phyloP scores from a whole-genome alignment of 495 filamentous ascomycete genomes.

The Annulohypoxylon moriforme region DNA sequence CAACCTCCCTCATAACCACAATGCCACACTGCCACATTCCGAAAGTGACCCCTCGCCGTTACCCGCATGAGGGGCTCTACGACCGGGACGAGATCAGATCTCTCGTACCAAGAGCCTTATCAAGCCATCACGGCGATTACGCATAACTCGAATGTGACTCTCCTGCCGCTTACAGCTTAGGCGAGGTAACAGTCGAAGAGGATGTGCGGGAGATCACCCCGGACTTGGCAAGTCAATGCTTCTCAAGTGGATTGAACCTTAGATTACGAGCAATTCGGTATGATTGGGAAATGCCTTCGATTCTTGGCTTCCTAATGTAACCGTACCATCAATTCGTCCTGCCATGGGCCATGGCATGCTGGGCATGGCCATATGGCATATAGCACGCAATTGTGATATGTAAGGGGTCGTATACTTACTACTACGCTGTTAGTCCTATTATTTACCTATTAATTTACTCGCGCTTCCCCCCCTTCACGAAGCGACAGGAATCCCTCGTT shows the following conservation, averaged over 20 bases:
- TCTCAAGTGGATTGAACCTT: conserved; percentile 27
- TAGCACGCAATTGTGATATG: conserved; percentile 41
- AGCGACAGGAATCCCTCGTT: conserved; percentile 13
- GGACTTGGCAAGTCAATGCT: conserved; percentile 43
- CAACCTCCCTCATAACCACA: conserved; percentile 11
- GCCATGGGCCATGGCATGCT: background rate
- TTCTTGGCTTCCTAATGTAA: conserved; percentile 19
- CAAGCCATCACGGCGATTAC: conserved; percentile 19
- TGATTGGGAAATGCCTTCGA: conserved; percentile 23
- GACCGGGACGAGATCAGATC: conserved; percentile 36
- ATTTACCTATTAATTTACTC: conserved; percentile 41
- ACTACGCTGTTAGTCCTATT: conserved; percentile 4
- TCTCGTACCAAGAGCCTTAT: conserved; percentile 40
- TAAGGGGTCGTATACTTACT: conserved; percentile 29
- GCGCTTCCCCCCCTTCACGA: conserved; percentile 31
- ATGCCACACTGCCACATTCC: conserved; percentile 41
- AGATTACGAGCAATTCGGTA: conserved; percentile 32
- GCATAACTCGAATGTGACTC: conserved; percentile 36
- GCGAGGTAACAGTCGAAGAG: conserved; percentile 25
- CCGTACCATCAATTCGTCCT: conserved; percentile 23
- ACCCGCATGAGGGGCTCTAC: conserved; percentile 20
- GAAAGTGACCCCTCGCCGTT: conserved; percentile 6
- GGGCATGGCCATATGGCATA: background rate
- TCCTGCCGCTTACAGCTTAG: conserved; percentile 39
- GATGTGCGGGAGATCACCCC: conserved; percentile 49